Percentiles rank a stretch among this genome's conserved stretches.
Conservation (phyloP, 2,329 filamentous ascomycete genomes). For the Penicillium glabrum region DNA sequence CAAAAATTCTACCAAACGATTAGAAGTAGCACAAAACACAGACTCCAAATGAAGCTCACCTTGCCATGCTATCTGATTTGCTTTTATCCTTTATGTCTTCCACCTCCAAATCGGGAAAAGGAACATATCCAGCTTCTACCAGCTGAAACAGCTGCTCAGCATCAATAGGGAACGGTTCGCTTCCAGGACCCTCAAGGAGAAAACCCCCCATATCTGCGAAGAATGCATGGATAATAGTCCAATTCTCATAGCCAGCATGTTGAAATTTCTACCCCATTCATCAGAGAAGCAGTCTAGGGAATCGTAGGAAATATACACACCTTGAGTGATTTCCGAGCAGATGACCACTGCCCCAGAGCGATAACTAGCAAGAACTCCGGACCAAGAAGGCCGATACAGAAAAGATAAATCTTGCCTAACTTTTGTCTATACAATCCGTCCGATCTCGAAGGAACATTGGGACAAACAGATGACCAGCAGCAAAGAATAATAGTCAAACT, state of each 20-base stretch:
- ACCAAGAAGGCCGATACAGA: conserved; percentile 3
- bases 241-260: neutral
- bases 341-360: conserved; percentile 10
- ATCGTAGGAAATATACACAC: neutral
- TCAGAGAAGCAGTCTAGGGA: neutral
- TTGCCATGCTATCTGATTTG: conserved; percentile 6
- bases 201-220: conserved; percentile 10
- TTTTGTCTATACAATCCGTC: neutral
- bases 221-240: conserved; percentile 8
- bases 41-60: neutral
- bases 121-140: neutral
- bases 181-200: conserved; percentile 5
- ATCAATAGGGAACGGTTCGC: conserved; percentile 6
- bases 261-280: neutral
- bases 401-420: conserved; percentile 1
- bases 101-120: conserved; percentile 3
- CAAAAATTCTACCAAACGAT: neutral
- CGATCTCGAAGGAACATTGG: conserved; percentile 6
- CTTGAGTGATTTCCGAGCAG: conserved; percentile 8
- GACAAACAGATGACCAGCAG: conserved; percentile 13
- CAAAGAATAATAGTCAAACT: conserved; percentile 8
- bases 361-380: conserved; percentile 7
- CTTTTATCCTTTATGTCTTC: conserved; percentile 6
- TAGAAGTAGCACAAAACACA: neutral
- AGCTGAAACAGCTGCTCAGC: conserved; percentile 6